Evolutionary conservation across 2,329 filamentous ascomycete species (phyloP).

Genomic region (Aspergillus luchuensis): DNA sequence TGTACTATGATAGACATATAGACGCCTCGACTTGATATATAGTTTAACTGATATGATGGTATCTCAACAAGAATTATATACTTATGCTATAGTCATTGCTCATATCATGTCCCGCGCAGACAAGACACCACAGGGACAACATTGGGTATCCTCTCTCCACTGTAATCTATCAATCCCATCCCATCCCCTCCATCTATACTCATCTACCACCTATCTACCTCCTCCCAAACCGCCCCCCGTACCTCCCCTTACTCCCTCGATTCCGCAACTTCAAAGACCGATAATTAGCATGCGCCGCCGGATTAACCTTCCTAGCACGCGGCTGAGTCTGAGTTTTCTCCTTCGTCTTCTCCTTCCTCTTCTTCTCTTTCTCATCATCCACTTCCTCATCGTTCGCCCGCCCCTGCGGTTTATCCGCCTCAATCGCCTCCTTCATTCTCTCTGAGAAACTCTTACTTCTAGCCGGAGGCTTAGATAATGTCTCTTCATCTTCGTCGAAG

Average conservation of each 20-base stretch:
- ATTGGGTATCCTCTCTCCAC: not conserved
- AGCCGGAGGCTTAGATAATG: constrained; percentile 17
- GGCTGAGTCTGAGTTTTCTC: constrained; percentile 12
- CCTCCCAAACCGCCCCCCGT: constrained; percentile 41
- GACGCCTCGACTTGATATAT: not conserved
- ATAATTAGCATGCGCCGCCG: constrained; percentile 52
- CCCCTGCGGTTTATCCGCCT: constrained; percentile 20
- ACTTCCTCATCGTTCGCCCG: constrained; percentile 21
- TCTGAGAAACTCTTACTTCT: constrained; percentile 39
- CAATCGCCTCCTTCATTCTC: constrained; percentile 41
- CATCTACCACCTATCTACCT: constrained; percentile 22
- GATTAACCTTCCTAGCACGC: constrained; percentile 43
- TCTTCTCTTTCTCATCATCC: constrained; percentile 12
- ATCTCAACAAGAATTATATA: constrained; percentile 18
- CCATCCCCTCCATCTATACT: no score
- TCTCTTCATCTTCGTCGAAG: constrained; percentile 22
- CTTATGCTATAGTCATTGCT: constrained; percentile 18
- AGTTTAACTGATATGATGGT: constrained; percentile 18
- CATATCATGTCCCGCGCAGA: constrained; percentile 9
- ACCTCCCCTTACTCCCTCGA: constrained; percentile 37
- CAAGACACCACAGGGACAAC: not conserved
- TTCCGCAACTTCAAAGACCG: constrained; percentile 50
- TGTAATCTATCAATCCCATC: no score
- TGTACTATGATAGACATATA: constrained; percentile 7
- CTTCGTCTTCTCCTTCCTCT: no score